These are phyloP conservation scores for cucumber (Cucumis sativus) DNA, from an alignment of 306 rosid genomes.

Conservation along the genomic window DNA sequence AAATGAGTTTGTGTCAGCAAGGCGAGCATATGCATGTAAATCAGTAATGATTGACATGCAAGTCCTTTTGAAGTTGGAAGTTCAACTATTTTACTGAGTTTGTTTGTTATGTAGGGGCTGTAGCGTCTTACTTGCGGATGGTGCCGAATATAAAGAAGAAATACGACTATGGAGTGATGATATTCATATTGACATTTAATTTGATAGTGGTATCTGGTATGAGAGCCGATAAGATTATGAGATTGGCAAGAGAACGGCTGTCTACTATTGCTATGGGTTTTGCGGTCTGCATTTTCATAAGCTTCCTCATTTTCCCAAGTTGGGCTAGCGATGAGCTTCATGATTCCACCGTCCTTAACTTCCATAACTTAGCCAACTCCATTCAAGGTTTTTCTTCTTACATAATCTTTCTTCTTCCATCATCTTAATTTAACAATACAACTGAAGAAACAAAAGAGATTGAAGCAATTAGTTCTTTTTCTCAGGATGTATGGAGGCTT, in stretches of 20 bases:
- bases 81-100: too few relatives aligned
- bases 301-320: constrained; percentile 46
- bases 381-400: constrained; percentile 35
- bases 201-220: constrained; percentile 67
- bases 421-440: not conserved
- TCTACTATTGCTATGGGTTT: constrained; percentile 55
- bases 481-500: constrained; percentile 49
- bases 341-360: constrained; percentile 34
- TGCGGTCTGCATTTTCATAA: constrained; percentile 43
- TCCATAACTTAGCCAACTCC: constrained; percentile 39
- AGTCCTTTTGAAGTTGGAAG: not conserved
- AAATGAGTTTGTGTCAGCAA: too few relatives aligned
- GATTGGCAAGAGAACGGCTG: constrained; percentile 54
- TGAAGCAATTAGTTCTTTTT: not conserved
- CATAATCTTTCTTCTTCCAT: not conserved
- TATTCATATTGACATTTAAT: constrained; percentile 66
- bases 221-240: constrained; percentile 34
- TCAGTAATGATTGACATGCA: too few relatives aligned
- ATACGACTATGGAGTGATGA: constrained; percentile 69
- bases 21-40: too few relatives aligned
- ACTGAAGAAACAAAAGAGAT: too few relatives aligned
- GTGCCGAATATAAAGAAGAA: constrained; percentile 56
- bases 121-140: constrained; percentile 39
- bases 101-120: constrained; percentile 21
- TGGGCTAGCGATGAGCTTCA: constrained; percentile 96